A percentile compares a stretch with the other conserved stretches of the same genome.
phyloP scores from a whole-genome alignment of 345 rosid genomes.

The Corchorus olitorius region DNA sequence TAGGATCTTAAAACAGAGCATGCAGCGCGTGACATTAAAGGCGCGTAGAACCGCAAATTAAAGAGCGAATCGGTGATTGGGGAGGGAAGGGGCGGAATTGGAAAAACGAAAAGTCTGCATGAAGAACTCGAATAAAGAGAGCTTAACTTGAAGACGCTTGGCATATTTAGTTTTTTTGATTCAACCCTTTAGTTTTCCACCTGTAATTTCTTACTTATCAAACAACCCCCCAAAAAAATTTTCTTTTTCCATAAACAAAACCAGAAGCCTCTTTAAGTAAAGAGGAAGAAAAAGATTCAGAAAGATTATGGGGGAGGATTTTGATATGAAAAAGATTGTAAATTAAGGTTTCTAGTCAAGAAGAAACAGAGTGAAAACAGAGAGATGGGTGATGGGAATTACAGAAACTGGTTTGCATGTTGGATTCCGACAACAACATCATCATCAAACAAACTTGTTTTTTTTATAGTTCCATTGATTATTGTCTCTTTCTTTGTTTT shows the following conservation, averaged over 20 bases:
- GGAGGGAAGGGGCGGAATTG: constrained; percentile 37
- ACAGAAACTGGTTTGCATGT: constrained; percentile 14
- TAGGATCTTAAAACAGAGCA: neutral
- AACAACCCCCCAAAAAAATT: neutral
- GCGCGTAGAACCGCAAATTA: constrained; percentile 5
- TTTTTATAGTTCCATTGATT: constrained; percentile 13
- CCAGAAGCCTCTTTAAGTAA: neutral
- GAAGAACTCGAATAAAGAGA: constrained; percentile 21
- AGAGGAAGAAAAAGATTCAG: neutral
- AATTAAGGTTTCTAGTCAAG: too few relatives aligned
- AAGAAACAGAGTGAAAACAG: neutral
- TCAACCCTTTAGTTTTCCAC: constrained; percentile 24
- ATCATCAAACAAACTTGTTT: constrained; percentile 2
- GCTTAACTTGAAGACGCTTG: constrained; percentile 35
- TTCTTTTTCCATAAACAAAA: neutral
- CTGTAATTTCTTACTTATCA: constrained; percentile 15
- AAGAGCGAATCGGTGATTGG: constrained; percentile 8
- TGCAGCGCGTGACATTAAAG: neutral
- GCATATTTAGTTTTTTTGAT: constrained; percentile 6
- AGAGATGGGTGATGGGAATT: constrained; percentile 2
- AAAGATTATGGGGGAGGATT: neutral
- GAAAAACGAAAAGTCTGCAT: constrained; percentile 39
- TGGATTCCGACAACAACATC: neutral
- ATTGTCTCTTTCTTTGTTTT: constrained; percentile 7
- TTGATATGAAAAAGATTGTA: neutral